Conservation (phyloP, 163 green algal genomes). For the Scenedesmus sp. region DNA sequence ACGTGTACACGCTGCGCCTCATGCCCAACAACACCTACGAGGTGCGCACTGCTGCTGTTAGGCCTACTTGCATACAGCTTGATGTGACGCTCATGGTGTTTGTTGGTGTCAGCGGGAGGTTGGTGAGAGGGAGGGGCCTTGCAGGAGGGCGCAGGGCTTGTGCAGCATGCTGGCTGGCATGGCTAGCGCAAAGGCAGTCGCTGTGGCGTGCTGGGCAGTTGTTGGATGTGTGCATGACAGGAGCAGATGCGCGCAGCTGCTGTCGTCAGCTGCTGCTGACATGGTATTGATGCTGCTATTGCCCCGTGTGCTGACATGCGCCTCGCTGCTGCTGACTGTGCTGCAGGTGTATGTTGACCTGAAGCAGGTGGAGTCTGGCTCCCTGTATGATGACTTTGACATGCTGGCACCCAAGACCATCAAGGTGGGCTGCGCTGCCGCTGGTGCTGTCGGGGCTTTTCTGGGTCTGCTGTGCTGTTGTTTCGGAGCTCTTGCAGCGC, state of each 20-base stretch:
- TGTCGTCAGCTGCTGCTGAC: neutral
- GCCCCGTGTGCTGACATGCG: neutral
- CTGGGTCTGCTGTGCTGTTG: neutral
- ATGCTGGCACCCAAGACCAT: conserved; percentile 87
- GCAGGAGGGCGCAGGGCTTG: neutral
- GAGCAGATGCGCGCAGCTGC: neutral
- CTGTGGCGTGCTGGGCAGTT: no score
- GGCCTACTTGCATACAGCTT: no score
- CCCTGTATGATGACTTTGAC: conserved; percentile 88
- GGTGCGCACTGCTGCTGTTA: conserved; percentile 50
- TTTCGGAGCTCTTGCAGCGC: neutral
- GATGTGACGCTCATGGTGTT: no score
- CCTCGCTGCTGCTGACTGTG: neutral
- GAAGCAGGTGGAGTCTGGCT: conserved; percentile 74
- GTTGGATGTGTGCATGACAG: no score
- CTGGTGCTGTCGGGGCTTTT: neutral
- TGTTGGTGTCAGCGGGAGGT: no score
- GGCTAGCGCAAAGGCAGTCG: no score
- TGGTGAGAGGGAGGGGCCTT: no score
- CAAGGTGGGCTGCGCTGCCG: conserved; percentile 59
- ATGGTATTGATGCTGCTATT: neutral
- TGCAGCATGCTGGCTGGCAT: neutral
- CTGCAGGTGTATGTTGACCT: conserved; percentile 87
- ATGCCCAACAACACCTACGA: conserved; percentile 90
- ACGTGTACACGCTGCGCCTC: conserved; percentile 92